Evolutionary conservation across 148 eudicot genomes (phyloP), one percentile per base, ranked within the genome.

Genomic region (Hydrangea macrophylla): DNA sequence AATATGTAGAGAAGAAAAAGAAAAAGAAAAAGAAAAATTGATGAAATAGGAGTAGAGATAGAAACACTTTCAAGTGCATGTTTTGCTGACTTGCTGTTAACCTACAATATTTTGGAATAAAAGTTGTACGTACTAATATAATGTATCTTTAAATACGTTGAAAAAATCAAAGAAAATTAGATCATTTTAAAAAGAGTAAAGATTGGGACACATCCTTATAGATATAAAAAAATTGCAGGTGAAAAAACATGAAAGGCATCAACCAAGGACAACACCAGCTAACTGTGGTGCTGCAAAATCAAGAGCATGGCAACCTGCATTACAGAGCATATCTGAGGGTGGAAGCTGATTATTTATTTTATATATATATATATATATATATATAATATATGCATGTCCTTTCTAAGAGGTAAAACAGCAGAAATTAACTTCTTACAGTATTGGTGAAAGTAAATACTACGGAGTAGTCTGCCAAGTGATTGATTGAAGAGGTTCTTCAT

Each of bases 251-350:
- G 84, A 85, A 53, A 83, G 78, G 64, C 83, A 79, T 17, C 71
- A 90, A 55, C 65, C 80, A 44, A 83, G 83, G 83, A 76, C 71
- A 15, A 25, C 72, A 68, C 58, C 84, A 39, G 58, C 79, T 56
- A 86, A 80, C 44, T 71, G 81, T 65, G 78, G 70, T 9, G 73
- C 70, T 65, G 56, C 85, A 3, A 89, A 69, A 78, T 70, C 90
- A 62, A 95, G 85, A 74, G 67, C 73, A 77, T 95, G 99, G 99
- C 96, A 89, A 51, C 99, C 99, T 45, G 76, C 89, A 50, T 71
- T 95, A 55, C 74, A 73, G 18, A 90, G 97, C 86, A 95, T 95
- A 55, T 89, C 96, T 31, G 99, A 95, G 78, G 76, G 82, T 66
- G 77, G 69, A 76, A 93, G 88, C 81, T 93, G 80, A 88, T 37